phyloP scores from a whole-genome alignment of 306 rosid genomes.

The Begonia loranthoides region DNA sequence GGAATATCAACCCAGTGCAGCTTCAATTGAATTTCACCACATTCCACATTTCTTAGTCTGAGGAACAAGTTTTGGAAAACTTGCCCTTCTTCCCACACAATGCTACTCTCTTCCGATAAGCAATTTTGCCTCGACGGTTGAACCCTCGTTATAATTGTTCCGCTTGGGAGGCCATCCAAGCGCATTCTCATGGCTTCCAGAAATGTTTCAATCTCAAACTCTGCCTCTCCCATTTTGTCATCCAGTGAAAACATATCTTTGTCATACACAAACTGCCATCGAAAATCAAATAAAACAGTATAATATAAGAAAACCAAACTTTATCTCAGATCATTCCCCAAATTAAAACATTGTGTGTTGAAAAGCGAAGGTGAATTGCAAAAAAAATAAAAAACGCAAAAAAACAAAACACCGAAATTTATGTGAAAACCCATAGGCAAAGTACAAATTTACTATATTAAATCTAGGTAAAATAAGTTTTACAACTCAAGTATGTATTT shows the following conservation, averaged over 20 bases:
- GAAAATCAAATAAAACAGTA: not conserved
- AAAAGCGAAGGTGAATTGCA: no score
- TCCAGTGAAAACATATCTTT: slow-evolving; percentile 53
- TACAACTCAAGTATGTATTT: no score
- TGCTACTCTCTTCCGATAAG: slow-evolving; percentile 58
- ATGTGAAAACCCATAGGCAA: no score
- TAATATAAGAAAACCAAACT: not conserved
- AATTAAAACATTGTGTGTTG: not conserved
- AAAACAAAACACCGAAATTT: no score
- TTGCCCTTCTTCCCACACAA: slow-evolving; percentile 36
- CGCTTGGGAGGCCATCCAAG: slow-evolving; percentile 22
- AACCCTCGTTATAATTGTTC: slow-evolving; percentile 34
- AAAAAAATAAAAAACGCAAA: no score
- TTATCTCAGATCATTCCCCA: not conserved
- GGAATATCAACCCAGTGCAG: slow-evolving; percentile 68
- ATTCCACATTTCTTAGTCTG: slow-evolving; percentile 65
- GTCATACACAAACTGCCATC: slow-evolving; percentile 59
- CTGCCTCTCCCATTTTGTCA: slow-evolving; percentile 88
- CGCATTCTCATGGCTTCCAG: slow-evolving; percentile 33
- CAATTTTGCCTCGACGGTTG: slow-evolving; percentile 51
- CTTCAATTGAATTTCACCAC: slow-evolving; percentile 63
- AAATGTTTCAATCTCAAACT: slow-evolving; percentile 38
- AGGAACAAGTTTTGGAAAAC: slow-evolving; percentile 50
- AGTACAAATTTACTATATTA: no score
- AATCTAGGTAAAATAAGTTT: no score